phyloP scores from a whole-genome alignment of 495 filamentous ascomycete genomes.

The Chaetomidium leptoderma region DNA sequence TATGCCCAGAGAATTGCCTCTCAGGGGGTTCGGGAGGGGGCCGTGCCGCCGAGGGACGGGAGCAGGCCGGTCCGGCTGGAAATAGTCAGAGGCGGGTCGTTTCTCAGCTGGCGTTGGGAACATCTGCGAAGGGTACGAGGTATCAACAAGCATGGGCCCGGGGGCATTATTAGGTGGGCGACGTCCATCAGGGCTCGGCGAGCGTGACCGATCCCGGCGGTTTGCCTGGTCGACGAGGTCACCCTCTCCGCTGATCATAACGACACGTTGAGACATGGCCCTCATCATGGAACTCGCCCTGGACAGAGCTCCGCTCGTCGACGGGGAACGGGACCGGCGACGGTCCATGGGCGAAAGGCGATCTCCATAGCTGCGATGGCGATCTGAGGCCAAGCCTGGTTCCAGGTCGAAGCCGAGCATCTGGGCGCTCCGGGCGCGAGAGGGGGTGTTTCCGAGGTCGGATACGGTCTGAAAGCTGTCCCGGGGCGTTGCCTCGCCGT shows the following conservation, averaged over 20 bases:
- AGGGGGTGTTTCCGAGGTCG: constrained; percentile 41
- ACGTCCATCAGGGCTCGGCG: constrained; percentile 41
- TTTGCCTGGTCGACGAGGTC: constrained; percentile 77
- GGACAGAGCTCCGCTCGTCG: constrained; percentile 61
- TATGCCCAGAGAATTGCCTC: constrained; percentile 79
- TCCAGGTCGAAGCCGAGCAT: constrained; percentile 50
- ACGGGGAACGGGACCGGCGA: constrained; percentile 52
- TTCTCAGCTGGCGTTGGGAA: constrained; percentile 46
- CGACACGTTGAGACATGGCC: constrained; percentile 95
- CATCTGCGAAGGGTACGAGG: constrained; percentile 44
- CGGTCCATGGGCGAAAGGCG: constrained; percentile 43
- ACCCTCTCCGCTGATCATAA: constrained; percentile 82
- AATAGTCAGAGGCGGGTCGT: constrained; percentile 39
- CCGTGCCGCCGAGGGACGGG: constrained; percentile 36
- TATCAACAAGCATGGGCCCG: constrained; percentile 52
- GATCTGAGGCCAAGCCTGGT: constrained; percentile 43
- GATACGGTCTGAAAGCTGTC: constrained; percentile 59
- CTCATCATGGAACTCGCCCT: constrained; percentile 88
- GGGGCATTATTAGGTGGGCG: constrained; percentile 32
- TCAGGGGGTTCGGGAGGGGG: constrained; percentile 72
- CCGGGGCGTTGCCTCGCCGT: constrained; percentile 55
- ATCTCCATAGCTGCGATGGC: constrained; percentile 46
- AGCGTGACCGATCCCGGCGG: constrained; percentile 58
- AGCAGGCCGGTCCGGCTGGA: constrained; percentile 20
- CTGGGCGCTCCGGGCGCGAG: constrained; percentile 40